These are phyloP conservation scores for Xylaria sp. DNA, from an alignment of 2,329 filamentous ascomycete genomes.

Conservation along the genomic window DNA sequence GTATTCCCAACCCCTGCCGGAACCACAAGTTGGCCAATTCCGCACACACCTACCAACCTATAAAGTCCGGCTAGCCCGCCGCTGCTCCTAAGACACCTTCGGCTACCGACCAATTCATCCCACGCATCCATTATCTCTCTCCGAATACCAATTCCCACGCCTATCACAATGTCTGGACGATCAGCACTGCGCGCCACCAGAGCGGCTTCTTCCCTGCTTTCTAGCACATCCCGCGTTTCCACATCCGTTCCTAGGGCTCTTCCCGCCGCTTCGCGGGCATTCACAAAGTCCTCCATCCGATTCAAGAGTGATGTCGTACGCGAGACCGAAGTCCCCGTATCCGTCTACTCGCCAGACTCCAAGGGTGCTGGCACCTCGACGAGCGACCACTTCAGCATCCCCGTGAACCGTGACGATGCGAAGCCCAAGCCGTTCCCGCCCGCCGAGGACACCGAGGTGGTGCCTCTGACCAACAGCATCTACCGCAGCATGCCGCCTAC, in stretches of 20 bases:
- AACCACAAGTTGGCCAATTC: slow-evolving; percentile 19
- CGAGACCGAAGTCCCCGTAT: slow-evolving; percentile 61
- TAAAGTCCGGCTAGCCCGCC: not conserved
- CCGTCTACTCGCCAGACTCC: slow-evolving; percentile 52
- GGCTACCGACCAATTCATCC: slow-evolving; percentile 3
- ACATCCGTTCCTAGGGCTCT: slow-evolving; percentile 30
- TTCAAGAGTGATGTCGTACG: slow-evolving; percentile 56
- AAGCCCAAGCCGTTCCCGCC: slow-evolving; percentile 47
- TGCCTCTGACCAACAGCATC: slow-evolving; percentile 56
- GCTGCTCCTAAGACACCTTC: not conserved
- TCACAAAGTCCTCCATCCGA: slow-evolving; percentile 42
- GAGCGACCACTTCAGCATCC: slow-evolving; percentile 58
- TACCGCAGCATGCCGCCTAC: slow-evolving; percentile 63
- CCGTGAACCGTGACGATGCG: slow-evolving; percentile 50
- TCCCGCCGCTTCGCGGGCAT: slow-evolving; percentile 39
- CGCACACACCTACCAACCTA: not conserved
- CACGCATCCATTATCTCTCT: not conserved
- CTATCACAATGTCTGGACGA: slow-evolving; percentile 37
- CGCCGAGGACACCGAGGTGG: slow-evolving; percentile 51
- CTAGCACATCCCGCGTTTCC: slow-evolving; percentile 25
- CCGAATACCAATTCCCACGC: not conserved
- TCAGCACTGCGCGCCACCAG: slow-evolving; percentile 36
- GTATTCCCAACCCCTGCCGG: slow-evolving; percentile 7
- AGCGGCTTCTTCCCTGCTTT: slow-evolving; percentile 36
- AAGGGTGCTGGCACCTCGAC: slow-evolving; percentile 46